Evolutionary conservation across 2,329 filamentous ascomycete genomes (phyloP), one percentile per base, ranked within the genome.

Genomic region (Exophiala alcalophila): DNA sequence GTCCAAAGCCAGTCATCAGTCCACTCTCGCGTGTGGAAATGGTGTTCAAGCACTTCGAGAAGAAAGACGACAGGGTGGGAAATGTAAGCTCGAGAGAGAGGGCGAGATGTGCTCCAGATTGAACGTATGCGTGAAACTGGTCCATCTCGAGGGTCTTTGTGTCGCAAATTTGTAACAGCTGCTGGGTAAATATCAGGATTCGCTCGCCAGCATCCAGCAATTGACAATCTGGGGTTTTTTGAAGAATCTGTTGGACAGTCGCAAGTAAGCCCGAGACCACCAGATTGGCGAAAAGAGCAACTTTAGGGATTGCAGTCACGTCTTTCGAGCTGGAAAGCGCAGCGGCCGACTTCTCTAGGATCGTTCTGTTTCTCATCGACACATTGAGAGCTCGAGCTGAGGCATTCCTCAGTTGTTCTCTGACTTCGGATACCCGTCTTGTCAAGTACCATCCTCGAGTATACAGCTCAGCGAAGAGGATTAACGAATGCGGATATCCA

Each of bases 1-100:
- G 42, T 11, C 52, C 47, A 23, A 45, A 39, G n/a, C 55, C 55
- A 7, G 64, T 64, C 32, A 62, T 61, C 21, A 65, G 57, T 27
- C 85, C 85, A 94, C 92, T 53, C 80, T 83, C 9, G 0, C 52
- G 49, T 8, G 54, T 56, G 5, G 55, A 57, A 42, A 58, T 55
- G 23, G 15, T 19, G 14, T 42, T 14, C 9, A 49, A 26, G 15
- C 18, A 26, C n/a, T 10, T 15, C 11, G 23, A 27, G 16, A 45
- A 40, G 6, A 19, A n/a, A n/a, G 24, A 16, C 7, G 37, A 33
- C 16, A 49, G n/a, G 6, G 24, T 30, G 4, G 32, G 24, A 35
- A 35, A 28, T 4, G 6, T 31, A 9, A 3, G 36, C 25, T 56
- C 53, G 11, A 64, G 60, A 26, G 52, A 70, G 56, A 49, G 59